Base-by-base conservation (phyloP, 768 basidiomycete genomes). In the Cantharellus cinnabarinus region DNA sequence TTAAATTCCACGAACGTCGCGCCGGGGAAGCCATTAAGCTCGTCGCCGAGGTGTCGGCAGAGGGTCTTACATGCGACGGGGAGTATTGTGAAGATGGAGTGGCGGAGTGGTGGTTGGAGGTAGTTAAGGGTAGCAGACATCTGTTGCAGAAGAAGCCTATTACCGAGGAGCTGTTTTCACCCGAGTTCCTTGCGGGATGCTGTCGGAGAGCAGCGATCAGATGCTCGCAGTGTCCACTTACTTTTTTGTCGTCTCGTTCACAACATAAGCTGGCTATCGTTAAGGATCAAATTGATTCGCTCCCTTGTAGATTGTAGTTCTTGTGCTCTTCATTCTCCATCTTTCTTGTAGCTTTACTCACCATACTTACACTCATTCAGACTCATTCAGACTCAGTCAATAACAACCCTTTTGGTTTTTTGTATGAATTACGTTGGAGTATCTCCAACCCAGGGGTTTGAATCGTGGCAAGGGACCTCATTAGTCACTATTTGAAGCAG, bases 41-140 rank as follows among this genome's bases (percentile, higher is more conserved):
- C 38, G 35, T 57, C 14, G 5, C 14, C 56, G 56, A 38, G 5
- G 56, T 41, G 5, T 10, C 37, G 37, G 10, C 5, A 5, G 56
- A 57, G 34, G 52, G 35, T 7, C 42, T 57, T 14, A 41, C 56
- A 41, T 57, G 56, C 41, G 7, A 1, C 14, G 56, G 56, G 37
- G 56, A 57, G 10, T 41, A 57, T 41, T 57, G 56, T 38, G 37
- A 57, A 38, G 56, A 41, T 40, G 56, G 56, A 5, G 56, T 57
- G 37, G 56, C 56, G 5, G 56, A 57, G 40, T 57, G 56, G 56
- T 57, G 56, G 56, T 14, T 57, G 5, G 56, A 57, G 37, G 56
- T 57, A 14, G 42, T 57, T 15, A 57, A 41, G 56, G 7, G 40
- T 14, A 40, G 38, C 14, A 5, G 40, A 15, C 15, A 5, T 5